phyloP scores from a whole-genome alignment of 169 alveolate species.

The Plasmodium malariae region DNA sequence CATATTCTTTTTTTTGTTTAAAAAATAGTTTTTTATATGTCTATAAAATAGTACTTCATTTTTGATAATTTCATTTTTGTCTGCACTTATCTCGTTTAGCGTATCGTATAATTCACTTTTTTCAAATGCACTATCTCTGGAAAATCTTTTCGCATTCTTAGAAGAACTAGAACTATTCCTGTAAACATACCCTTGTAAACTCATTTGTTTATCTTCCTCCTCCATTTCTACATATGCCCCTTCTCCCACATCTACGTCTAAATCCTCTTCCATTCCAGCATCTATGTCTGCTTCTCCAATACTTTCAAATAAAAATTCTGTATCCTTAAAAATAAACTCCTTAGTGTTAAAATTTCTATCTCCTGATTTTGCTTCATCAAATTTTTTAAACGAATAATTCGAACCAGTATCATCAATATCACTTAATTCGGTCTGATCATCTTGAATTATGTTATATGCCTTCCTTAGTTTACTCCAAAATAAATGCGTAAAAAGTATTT shows the following conservation, averaged over 20 bases:
- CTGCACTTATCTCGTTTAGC: not conserved
- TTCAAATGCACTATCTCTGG: not conserved
- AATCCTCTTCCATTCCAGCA: constrained; percentile 19
- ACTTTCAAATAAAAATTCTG: not conserved
- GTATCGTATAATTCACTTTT: not conserved
- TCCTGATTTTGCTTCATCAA: not conserved
- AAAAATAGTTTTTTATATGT: constrained; percentile 27
- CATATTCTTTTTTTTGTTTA: constrained; percentile 8
- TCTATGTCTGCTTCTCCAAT: not conserved
- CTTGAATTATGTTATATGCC: constrained; percentile 47
- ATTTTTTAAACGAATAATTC: constrained; percentile 59
- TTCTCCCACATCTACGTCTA: constrained; percentile 21
- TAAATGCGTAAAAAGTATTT: constrained; percentile 34
- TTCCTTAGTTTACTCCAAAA: constrained; percentile 30
- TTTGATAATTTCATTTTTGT: not conserved
- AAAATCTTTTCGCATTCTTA: constrained; percentile 1
- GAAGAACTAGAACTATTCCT: too few species aligned
- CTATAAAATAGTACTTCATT: constrained; percentile 23
- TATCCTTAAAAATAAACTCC: constrained; percentile 14
- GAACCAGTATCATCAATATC: constrained; percentile 46
- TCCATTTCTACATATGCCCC: constrained; percentile 26
- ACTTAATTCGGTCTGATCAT: constrained; percentile 10
- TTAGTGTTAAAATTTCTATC: not conserved
- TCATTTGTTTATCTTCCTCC: too few species aligned
- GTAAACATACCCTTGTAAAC: too few species aligned